Conservation (phyloP, 805 yeast species). For the Hemisphaericaspora nanyangensis region DNA sequence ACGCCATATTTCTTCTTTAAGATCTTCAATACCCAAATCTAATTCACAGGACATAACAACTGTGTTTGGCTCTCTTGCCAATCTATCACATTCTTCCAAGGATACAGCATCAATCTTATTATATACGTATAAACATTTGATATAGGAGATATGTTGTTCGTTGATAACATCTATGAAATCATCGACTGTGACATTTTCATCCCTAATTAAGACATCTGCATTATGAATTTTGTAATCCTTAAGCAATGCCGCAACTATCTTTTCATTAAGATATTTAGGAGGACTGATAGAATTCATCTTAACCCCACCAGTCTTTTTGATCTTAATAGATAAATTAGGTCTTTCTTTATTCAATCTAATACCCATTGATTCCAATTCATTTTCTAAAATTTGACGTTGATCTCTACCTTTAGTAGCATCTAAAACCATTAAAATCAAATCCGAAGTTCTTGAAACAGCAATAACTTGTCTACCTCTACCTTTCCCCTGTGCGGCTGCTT, state of each 20-base stretch:
- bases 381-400: slow-evolving; percentile 81
- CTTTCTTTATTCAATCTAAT: slow-evolving; percentile 76
- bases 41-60: slow-evolving; percentile 91
- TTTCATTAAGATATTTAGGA: slow-evolving; percentile 78
- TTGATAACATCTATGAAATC: slow-evolving; percentile 89
- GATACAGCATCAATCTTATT: slow-evolving; percentile 96
- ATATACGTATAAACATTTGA: slow-evolving; percentile 89
- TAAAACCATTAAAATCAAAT: slow-evolving; percentile 84
- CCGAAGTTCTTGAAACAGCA: slow-evolving; percentile 94
- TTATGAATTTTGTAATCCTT: slow-evolving; percentile 88
- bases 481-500: slow-evolving; percentile 95
- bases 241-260: slow-evolving; percentile 67
- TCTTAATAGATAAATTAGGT: slow-evolving; percentile 76
- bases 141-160: slow-evolving; percentile 80
- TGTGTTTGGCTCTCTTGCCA: slow-evolving; percentile 90
- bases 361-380: slow-evolving; percentile 91
- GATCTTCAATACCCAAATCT: slow-evolving; percentile 81
- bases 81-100: slow-evolving; percentile 85
- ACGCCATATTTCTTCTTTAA: slow-evolving; percentile 91
- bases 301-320: slow-evolving; percentile 88
- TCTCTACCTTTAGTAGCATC: slow-evolving; percentile 94
- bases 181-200: slow-evolving; percentile 85
- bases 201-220: slow-evolving; percentile 89
- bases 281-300: slow-evolving; percentile 79
- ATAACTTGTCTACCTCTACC: slow-evolving; percentile 98